Evolutionary conservation across 768 basidiomycete species (phyloP).

Genomic region (Hygrocybe punicea): DNA sequence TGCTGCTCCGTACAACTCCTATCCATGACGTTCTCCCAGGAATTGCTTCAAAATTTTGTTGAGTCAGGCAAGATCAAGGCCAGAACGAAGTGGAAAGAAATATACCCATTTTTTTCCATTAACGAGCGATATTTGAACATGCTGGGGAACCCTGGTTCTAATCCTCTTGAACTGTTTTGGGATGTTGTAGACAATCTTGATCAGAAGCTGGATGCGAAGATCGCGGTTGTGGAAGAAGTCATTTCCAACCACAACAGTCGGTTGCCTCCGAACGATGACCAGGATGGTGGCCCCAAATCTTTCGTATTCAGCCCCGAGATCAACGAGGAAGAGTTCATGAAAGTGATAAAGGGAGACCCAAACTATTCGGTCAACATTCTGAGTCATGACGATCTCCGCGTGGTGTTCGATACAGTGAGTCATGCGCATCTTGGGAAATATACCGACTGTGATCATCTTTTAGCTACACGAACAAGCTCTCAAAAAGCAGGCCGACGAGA

Average conservation of each 20-base stretch:
- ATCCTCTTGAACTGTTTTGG: slow-evolving; percentile 95
- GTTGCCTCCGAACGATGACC: slow-evolving; percentile 32
- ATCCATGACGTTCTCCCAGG: slow-evolving; percentile 38
- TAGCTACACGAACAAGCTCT: slow-evolving; percentile 71
- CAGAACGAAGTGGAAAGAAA: slow-evolving; percentile 86
- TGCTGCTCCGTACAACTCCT: too few relatives aligned
- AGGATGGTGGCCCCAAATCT: slow-evolving; percentile 21
- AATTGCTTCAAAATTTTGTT: slow-evolving; percentile 68
- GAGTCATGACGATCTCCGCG: slow-evolving; percentile 48
- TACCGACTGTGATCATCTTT: slow-evolving; percentile 5
- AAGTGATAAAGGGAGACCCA: slow-evolving; percentile 53
- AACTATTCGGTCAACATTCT: slow-evolving; percentile 52
- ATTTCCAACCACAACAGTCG: slow-evolving; percentile 48
- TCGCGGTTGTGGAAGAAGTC: slow-evolving; percentile 60
- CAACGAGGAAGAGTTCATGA: slow-evolving; percentile 59
- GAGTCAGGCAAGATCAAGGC: slow-evolving; percentile 66
- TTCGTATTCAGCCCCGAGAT: slow-evolving; percentile 56
- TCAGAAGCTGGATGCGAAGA: slow-evolving; percentile 78
- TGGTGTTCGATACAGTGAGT: slow-evolving; percentile 64
- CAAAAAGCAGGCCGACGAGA: slow-evolving; percentile 82
- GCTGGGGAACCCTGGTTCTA: slow-evolving; percentile 91
- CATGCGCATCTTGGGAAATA: not conserved
- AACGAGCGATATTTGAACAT: slow-evolving; percentile 84
- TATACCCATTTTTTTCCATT: slow-evolving; percentile 71
- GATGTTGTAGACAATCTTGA: slow-evolving; percentile 85